A percentile compares a stretch with the other conserved stretches of the same genome.
Evolutionary conservation across 768 basidiomycete species (phyloP).

Genomic region (Suillus subluteus): DNA sequence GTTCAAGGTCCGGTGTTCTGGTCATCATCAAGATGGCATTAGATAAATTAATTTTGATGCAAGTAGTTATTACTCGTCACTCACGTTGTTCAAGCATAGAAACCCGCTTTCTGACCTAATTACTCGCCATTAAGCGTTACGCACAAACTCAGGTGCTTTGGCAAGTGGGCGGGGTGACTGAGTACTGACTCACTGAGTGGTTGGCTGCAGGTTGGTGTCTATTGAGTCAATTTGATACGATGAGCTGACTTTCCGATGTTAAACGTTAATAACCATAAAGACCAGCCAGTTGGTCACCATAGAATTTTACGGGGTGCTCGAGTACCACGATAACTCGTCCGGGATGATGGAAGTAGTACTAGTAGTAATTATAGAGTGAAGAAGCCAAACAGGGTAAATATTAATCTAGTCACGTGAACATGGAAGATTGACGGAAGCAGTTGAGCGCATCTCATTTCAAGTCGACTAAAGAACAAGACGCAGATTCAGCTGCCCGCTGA

Average conservation of each 20-base stretch:
- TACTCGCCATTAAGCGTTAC: background rate
- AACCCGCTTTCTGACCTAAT: background rate
- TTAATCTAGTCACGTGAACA: background rate
- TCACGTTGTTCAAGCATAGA: background rate
- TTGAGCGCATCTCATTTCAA: background rate
- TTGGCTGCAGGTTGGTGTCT: background rate
- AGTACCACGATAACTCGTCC: too few species aligned
- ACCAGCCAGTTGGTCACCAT: background rate
- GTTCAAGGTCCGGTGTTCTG: background rate
- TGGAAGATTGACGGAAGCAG: background rate
- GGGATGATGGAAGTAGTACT: background rate
- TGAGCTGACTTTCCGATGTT: background rate
- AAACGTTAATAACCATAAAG: too few species aligned
- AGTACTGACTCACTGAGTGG: background rate
- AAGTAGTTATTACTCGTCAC: background rate
- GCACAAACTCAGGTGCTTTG: background rate
- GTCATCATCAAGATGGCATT: background rate
- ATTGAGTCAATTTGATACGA: background rate
- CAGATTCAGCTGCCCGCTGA: slow-evolving; percentile 8
- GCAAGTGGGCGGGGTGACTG: background rate
- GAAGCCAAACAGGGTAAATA: background rate
- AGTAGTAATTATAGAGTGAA: background rate
- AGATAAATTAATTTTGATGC: background rate
- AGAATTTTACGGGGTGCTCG: background rate
- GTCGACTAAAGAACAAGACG: background rate